Percentiles rank a stretch among this genome's conserved stretches.
Conservation (phyloP, 2,329 filamentous ascomycete species). For the Fusarium torreyae region DNA sequence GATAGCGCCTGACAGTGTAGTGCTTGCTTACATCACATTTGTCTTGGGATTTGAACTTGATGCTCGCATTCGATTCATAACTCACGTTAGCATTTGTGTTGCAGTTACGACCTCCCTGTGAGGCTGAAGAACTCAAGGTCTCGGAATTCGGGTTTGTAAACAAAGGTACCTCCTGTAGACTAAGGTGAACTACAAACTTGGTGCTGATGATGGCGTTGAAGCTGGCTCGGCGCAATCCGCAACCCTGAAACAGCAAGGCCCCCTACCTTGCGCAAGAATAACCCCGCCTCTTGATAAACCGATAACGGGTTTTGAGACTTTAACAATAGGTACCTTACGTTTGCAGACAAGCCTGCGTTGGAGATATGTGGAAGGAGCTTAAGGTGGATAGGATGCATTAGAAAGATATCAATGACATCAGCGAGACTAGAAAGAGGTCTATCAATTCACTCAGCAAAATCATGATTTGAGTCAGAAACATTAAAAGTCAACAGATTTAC, state of each 20-base stretch:
- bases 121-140: conserved; percentile 15
- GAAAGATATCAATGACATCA: conserved; percentile 33
- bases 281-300: conserved; percentile 36
- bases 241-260: conserved; percentile 1
- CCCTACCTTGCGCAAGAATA: conserved; percentile 14
- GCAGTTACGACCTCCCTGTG: conserved; percentile 5
- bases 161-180: not conserved
- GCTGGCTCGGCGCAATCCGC: conserved; percentile 34
- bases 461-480: conserved; percentile 3
- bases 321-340: conserved; percentile 6
- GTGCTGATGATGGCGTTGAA: conserved; percentile 11
- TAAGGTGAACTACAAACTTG: no score
- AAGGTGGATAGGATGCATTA: conserved; percentile 29
- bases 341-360: conserved; percentile 23
- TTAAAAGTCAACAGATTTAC: not conserved
- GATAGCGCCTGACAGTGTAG: conserved; percentile 8
- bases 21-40: conserved; percentile 41
- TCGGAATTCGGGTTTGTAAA: conserved; percentile 28
- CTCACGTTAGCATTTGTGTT: conserved; percentile 18
- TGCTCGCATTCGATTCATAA: conserved; percentile 9
- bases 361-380: conserved; percentile 23
- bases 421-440: conserved; percentile 11
- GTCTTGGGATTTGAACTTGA: conserved; percentile 16
- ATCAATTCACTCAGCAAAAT: conserved; percentile 12
- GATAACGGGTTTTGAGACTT: conserved; percentile 27